phyloP scores from a whole-genome alignment of 2,329 filamentous ascomycete genomes.

The Elsinoe australis region DNA sequence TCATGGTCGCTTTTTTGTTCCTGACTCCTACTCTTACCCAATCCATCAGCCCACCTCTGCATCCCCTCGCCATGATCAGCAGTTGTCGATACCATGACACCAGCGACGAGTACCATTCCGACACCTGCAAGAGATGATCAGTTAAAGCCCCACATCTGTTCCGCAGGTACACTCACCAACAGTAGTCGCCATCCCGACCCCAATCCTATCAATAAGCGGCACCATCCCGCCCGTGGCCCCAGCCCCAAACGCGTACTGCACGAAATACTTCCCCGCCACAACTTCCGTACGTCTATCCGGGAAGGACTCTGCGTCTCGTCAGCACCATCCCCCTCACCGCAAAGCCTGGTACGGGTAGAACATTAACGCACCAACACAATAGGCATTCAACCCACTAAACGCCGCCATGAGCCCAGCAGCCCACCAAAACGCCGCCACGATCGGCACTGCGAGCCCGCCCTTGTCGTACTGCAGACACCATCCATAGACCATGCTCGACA shows the following conservation, averaged over 20 bases:
- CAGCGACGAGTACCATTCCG: slow-evolving; percentile 40
- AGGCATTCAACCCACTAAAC: slow-evolving; percentile 66
- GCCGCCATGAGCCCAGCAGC: slow-evolving; percentile 63
- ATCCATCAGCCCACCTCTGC: slow-evolving; percentile 47
- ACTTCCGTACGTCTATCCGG: slow-evolving; percentile 61
- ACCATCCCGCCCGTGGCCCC: slow-evolving; percentile 60
- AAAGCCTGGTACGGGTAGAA: too few species aligned
- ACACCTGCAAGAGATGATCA: too few species aligned
- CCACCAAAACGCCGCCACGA: slow-evolving; percentile 62
- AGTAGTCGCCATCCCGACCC: slow-evolving; percentile 69
- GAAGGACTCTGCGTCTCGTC: too few species aligned
- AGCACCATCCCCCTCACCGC: too few species aligned
- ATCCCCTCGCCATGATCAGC: slow-evolving; percentile 45
- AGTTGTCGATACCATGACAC: slow-evolving; percentile 39
- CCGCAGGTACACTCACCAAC: too few species aligned
- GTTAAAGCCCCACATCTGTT: too few species aligned
- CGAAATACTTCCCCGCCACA: slow-evolving; percentile 63
- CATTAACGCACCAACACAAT: too few species aligned
- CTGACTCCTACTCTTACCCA: background rate
- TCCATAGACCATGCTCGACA: slow-evolving; percentile 57
- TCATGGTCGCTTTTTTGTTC: background rate
- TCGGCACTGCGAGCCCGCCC: slow-evolving; percentile 51
- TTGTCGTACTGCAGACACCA: slow-evolving; percentile 49
- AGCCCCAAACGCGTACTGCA: slow-evolving; percentile 65
- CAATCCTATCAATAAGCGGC: slow-evolving; percentile 60